Base-by-base conservation (phyloP, 1,284 basidiomycete species). In the Leccinum solheimii region DNA sequence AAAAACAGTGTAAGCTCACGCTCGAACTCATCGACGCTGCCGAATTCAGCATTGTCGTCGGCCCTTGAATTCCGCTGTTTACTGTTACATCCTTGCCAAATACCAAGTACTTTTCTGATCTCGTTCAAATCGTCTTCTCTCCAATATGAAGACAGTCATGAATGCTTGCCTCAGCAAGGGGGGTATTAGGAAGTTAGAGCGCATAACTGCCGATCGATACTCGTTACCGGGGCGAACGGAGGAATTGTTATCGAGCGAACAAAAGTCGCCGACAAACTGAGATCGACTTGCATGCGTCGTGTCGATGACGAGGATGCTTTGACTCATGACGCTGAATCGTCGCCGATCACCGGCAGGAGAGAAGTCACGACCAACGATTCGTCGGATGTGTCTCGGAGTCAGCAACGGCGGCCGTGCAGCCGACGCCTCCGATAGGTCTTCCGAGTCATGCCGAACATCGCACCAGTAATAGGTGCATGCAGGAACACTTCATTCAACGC, bases 1-100 rank as follows among this genome's bases (percentile, higher is more conserved):
- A 78, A 49, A 72, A 5, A 61, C 50, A 51, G 36, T 60, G 59
- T 54, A 34, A 32, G 32, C 43, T 53, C 30, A 51, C 52, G 38
- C 45, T 51, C 55, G 36, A 38, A 43, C 11, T 50, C 69, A 71
- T 69, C 30, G 16, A 49, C 19, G 45, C 10, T n/a, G 23, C 45
- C 13, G 45, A 21, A 48, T 2, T 40, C 38, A n/a, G 19, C 21
- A 14, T 2, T 21, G 19, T 48, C 21, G 21, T 48, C 45, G 45
- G 45, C 13, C 21, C 45, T 48, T 48, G 19, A 48, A 26, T 50
- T 23, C 26, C 9, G 23, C 21, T 8, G 36, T 14, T 14, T 34
- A 34, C 13, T 14, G 14, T 36, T 3, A 16, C 36, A 36, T 38
- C 36, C 36, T 38, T 38, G 34, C 27, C 8, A 27, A 27, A 34